Percentiles rank a stretch among this genome's conserved stretches.
Evolutionary conservation across 768 basidiomycete species (phyloP).

Genomic region (Tylopilus sp.): DNA sequence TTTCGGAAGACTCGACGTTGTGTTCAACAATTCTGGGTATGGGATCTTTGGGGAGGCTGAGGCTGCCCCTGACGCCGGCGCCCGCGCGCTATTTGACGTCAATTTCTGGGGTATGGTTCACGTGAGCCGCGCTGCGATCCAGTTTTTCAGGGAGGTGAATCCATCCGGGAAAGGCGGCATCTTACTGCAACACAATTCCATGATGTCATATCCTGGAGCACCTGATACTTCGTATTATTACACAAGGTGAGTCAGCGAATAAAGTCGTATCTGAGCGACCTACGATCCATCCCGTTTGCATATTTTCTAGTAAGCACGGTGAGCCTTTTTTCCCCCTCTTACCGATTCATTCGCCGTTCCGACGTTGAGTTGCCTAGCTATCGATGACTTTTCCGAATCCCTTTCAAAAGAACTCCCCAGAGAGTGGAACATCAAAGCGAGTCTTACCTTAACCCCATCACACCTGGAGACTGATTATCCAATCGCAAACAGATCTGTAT

Average conservation of each 20-base stretch:
- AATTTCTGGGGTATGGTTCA: slow-evolving; percentile 20
- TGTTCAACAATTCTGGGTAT: slow-evolving; percentile 41
- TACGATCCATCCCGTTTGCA: not conserved
- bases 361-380: not conserved
- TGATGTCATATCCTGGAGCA: not conserved
- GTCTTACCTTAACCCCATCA: not conserved
- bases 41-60: slow-evolving; percentile 33
- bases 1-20: slow-evolving; percentile 42
- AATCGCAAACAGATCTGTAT: slow-evolving; percentile 7
- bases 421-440: slow-evolving; percentile 19
- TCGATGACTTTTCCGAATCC: slow-evolving; percentile 10
- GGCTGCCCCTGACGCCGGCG: slow-evolving; percentile 27
- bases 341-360: not conserved
- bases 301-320: slow-evolving; percentile 11
- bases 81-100: slow-evolving; percentile 34
- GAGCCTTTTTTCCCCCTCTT: not conserved
- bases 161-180: slow-evolving; percentile 8
- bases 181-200: slow-evolving; percentile 12
- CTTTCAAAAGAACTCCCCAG: slow-evolving; percentile 10
- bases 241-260: slow-evolving; percentile 4
- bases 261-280: not conserved
- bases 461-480: not conserved
- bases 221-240: slow-evolving; percentile 7
- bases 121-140: slow-evolving; percentile 24
- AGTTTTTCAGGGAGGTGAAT: slow-evolving; percentile 35